phyloP scores from a whole-genome alignment of 2,329 filamentous ascomycete genomes.

The Penicillium griseofulvum region DNA sequence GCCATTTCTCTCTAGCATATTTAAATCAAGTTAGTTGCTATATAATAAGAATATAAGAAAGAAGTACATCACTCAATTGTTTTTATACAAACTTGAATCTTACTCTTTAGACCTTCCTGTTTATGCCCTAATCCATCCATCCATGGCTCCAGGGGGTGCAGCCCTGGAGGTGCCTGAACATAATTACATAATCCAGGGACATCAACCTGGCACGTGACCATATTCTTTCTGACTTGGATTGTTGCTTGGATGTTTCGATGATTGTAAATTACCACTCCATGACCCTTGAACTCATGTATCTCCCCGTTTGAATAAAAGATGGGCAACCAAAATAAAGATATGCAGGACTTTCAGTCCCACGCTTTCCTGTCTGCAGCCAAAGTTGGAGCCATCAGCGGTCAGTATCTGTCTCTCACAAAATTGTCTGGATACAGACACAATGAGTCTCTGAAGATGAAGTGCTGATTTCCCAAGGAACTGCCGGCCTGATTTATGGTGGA shows the following conservation, averaged over 20 bases:
- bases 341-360: slow-evolving; percentile 16
- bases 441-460: not conserved
- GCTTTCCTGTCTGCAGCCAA: slow-evolving; percentile 49
- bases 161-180: not conserved
- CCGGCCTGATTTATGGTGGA: slow-evolving; percentile 64
- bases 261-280: not conserved
- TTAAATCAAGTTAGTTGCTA: not conserved
- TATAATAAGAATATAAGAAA: not conserved
- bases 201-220: slow-evolving; percentile 6
- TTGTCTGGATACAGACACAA: slow-evolving; percentile 2
- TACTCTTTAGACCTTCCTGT: not conserved
- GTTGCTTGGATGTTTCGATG: slow-evolving; percentile 1
- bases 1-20: not conserved
- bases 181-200: slow-evolving; percentile 14
- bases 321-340: slow-evolving; percentile 23
- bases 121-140: not conserved
- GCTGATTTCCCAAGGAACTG: slow-evolving; percentile 26
- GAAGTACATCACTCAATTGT: not conserved
- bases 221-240: not conserved
- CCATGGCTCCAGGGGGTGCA: not conserved
- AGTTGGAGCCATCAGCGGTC: slow-evolving; percentile 61
- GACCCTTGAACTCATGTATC: slow-evolving; percentile 8
- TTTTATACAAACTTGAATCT: not conserved
- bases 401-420: slow-evolving; percentile 18
- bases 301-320: slow-evolving; percentile 24